Evolutionary conservation across 106 monocot species (phyloP).

Genomic region (Hemerocallis citrina): DNA sequence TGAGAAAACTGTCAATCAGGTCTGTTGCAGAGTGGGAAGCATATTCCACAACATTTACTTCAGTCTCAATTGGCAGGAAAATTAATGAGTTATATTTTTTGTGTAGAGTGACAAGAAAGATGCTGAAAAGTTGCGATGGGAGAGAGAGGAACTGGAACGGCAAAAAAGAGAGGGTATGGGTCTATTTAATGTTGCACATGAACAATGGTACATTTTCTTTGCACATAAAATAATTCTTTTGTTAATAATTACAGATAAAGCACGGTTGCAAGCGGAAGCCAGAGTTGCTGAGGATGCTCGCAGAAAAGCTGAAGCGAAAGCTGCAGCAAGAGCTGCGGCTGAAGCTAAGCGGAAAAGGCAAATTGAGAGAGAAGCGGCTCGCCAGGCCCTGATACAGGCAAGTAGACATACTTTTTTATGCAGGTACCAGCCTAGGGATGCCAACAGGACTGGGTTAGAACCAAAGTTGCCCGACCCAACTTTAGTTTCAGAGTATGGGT

Average conservation of each 20-base stretch:
- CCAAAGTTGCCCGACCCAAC: no score
- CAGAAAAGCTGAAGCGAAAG: slow-evolving; percentile 42
- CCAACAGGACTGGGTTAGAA: no score
- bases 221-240: no score
- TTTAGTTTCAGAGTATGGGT: no score
- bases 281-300: slow-evolving; percentile 71
- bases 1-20: slow-evolving; percentile 87
- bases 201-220: neutral
- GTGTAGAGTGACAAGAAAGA: slow-evolving; percentile 66
- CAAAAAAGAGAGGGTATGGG: slow-evolving; percentile 59
- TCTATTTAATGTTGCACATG: neutral
- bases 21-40: slow-evolving; percentile 13
- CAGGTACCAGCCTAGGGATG: neutral
- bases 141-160: slow-evolving; percentile 82
- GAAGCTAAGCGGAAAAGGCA: slow-evolving; percentile 74
- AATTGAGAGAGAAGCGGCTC: slow-evolving; percentile 88
- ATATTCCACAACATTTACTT: neutral
- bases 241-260: slow-evolving; percentile 47
- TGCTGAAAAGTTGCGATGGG: slow-evolving; percentile 67
- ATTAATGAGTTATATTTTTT: neutral
- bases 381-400: slow-evolving; percentile 79
- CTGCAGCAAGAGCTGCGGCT: slow-evolving; percentile 44
- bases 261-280: slow-evolving; percentile 79
- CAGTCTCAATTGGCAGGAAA: neutral
- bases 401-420: neutral